Evolutionary conservation across 2,329 filamentous ascomycete genomes (phyloP).

Genomic region (Colletotrichum filicis): DNA sequence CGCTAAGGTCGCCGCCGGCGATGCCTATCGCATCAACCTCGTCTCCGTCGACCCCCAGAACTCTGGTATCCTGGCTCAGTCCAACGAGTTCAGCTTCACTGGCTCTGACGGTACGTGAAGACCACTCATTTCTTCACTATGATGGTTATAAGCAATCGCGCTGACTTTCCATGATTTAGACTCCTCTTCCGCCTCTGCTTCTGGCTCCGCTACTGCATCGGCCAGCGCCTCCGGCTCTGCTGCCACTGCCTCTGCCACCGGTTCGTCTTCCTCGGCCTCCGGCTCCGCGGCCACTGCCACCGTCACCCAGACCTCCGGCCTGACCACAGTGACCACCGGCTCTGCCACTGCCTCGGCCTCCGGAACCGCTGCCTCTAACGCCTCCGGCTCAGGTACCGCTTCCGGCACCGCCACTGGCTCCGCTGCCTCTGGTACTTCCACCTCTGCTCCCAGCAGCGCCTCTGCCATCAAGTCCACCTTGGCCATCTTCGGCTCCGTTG

Average conservation of each 20-base stretch:
- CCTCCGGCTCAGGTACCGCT: constrained; percentile 15
- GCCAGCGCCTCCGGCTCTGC: constrained; percentile 16
- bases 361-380: constrained; percentile 22
- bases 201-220: constrained; percentile 12
- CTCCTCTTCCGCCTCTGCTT: constrained; percentile 21
- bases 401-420: constrained; percentile 25
- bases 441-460: constrained; percentile 24
- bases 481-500: constrained; percentile 32
- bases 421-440: constrained; percentile 24
- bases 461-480: constrained; percentile 32
- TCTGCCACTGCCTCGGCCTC: constrained; percentile 24
- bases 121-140: background rate
- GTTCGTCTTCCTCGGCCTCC: constrained; percentile 12
- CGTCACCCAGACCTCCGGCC: constrained; percentile 17
- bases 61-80: constrained; percentile 32
- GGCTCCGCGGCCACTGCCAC: constrained; percentile 4
- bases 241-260: constrained; percentile 25
- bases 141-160: background rate
- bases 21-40: constrained; percentile 30
- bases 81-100: constrained; percentile 22
- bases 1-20: constrained; percentile 5
- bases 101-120: constrained; percentile 14
- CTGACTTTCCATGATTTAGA: background rate
- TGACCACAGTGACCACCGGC: constrained; percentile 16
- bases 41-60: constrained; percentile 26